Evolutionary conservation across 208 protist genomes (phyloP), one percentile per base, ranked within the genome.

Genomic region (Strigomonas galati): DNA sequence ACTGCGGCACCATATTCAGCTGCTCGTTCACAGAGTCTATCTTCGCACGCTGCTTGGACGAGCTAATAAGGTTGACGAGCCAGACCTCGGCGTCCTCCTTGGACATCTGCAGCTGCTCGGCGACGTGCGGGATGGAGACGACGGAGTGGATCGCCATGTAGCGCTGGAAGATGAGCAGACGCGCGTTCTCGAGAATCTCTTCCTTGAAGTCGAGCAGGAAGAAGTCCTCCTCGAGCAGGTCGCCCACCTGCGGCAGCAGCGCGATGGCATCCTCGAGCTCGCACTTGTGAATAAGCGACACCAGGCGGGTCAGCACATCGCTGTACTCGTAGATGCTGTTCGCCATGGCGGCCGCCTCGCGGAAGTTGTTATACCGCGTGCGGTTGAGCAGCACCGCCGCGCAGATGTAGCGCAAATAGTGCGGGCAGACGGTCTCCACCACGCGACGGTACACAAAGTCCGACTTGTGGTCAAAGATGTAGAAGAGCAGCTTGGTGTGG

Each of bases 341-440:
- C 19, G 83, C 85, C 70, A 91, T 85, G 61, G 67, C 69, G 10
- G 83, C 84, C 1, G 89, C 69, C 35, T 71, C 81, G 65, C 78
- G 74, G 63, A 92, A 85, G 76, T 89, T 86, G 63, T 66, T 72
- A 55, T 78, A 70, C n/a, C 85, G 79, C 24, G 73, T 86, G 60
- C 78, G 82, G 75, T 95, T 93, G 15, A 95, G 74, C 46, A 97
- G 74, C 17, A 82, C 81, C 1, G 92, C 92, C 40, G 90, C 89
- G 72, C 82, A 89, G 65, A 96, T 84, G 78, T 97, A 97, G 31
- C 92, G 84, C 64, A 97, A 74, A 73, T 91, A 87, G 72, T 97
- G 92, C 44, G 92, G 92, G 76, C 86, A 94, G 48, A 90, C 81
- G 62, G 89, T 90, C 77, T 95, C 89, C 24, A 97, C 80, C 24